Evolutionary conservation across 257 asterid species (phyloP).

Genomic region (Solanum pinnatisectum): DNA sequence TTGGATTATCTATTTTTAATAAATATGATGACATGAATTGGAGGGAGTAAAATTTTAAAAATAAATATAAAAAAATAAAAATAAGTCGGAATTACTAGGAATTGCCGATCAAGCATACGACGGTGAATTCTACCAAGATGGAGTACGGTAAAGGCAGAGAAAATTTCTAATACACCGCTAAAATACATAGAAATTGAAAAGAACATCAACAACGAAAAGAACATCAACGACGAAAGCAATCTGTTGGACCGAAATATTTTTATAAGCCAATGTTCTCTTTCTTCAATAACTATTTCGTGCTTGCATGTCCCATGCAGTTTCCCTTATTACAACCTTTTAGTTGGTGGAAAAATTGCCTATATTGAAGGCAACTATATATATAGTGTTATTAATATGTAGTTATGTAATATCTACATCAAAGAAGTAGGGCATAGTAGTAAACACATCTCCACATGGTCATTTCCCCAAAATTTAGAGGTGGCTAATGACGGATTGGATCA

Average conservation of each 20-base stretch:
- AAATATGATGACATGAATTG: no score
- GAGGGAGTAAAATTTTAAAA: background rate
- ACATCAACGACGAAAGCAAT: no score
- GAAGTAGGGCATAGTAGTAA: background rate
- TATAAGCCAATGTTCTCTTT: background rate
- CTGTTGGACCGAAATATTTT: background rate
- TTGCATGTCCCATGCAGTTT: background rate
- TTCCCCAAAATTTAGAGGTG: background rate
- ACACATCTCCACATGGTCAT: background rate
- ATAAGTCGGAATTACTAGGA: no score
- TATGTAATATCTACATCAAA: background rate
- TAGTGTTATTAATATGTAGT: background rate
- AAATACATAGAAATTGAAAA: background rate
- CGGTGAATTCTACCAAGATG: background rate
- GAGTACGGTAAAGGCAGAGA: background rate
- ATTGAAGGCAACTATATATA: background rate
- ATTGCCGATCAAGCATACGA: no score
- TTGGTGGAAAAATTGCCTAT: background rate
- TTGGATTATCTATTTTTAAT: no score
- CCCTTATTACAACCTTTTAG: background rate
- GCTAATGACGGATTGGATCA: accelerated
- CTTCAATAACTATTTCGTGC: background rate
- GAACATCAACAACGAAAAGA: no score
- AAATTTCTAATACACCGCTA: no score
- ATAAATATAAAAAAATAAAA: no score